phyloP scores from a whole-genome alignment of 768 basidiomycete genomes.

The Hemileccinum impolitum region DNA sequence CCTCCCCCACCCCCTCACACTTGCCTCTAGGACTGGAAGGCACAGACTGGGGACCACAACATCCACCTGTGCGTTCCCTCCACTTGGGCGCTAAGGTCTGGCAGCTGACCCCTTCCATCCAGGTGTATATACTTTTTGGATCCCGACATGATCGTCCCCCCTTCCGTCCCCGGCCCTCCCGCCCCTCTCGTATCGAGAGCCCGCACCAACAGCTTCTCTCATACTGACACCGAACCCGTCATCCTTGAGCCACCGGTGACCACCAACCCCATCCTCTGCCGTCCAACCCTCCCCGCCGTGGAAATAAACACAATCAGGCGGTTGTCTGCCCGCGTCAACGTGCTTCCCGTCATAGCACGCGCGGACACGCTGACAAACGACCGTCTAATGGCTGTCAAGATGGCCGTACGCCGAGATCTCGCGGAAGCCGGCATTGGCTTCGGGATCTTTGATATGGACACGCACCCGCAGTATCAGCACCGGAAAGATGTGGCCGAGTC shows the following conservation, averaged over 20 bases:
- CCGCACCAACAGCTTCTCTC: slow-evolving; percentile 69
- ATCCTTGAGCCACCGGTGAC: slow-evolving; percentile 79
- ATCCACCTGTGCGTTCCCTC: slow-evolving; percentile 65
- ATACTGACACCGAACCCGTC: slow-evolving; percentile 69
- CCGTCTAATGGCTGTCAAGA: slow-evolving; percentile 73
- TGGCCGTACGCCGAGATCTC: slow-evolving; percentile 76
- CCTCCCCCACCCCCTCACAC: slow-evolving; percentile 17
- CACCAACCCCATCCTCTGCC: slow-evolving; percentile 64
- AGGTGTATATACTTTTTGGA: slow-evolving; percentile 88
- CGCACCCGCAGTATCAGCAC: slow-evolving; percentile 45
- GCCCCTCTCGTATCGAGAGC: slow-evolving; percentile 65
- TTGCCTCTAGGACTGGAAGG: slow-evolving; percentile 61
- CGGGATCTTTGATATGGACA: slow-evolving; percentile 83
- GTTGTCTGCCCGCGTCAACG: slow-evolving; percentile 79
- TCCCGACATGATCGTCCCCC: slow-evolving; percentile 76
- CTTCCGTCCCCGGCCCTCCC: slow-evolving; percentile 61
- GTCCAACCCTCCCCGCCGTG: slow-evolving; percentile 61
- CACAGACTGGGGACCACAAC: slow-evolving; percentile 68
- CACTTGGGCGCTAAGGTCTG: slow-evolving; percentile 29
- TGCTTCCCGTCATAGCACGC: slow-evolving; percentile 80
- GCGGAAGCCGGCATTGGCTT: slow-evolving; percentile 85
- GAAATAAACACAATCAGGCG: slow-evolving; percentile 80
- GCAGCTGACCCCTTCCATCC: slow-evolving; percentile 21
- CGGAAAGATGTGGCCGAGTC: slow-evolving; percentile 43
- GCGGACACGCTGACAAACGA: slow-evolving; percentile 82